A percentile compares a stretch with the other conserved stretches of the same genome.
phyloP scores from a whole-genome alignment of 495 filamentous ascomycete species.

The Friedmanniomyces endolithicus region DNA sequence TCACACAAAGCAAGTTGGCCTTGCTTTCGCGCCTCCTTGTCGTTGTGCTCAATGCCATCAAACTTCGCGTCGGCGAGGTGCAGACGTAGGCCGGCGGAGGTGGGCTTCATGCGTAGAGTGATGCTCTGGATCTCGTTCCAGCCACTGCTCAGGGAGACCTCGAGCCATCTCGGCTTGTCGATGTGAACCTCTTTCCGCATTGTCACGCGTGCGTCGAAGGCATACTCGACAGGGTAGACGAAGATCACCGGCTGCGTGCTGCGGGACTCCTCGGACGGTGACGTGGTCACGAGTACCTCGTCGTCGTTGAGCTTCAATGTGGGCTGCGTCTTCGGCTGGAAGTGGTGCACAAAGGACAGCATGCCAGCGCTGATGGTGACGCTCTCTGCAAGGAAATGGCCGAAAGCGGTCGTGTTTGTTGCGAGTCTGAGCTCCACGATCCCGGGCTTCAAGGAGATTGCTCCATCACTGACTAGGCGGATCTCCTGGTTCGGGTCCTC shows the following conservation, averaged over 20 bases:
- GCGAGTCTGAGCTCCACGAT: conserved; percentile 23
- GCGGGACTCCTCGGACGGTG: background rate
- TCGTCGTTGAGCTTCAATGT: conserved; percentile 36
- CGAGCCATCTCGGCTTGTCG: conserved; percentile 60
- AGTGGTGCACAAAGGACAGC: conserved; percentile 53
- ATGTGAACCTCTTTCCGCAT: conserved; percentile 54
- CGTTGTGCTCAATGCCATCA: conserved; percentile 38
- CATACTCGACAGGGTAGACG: conserved; percentile 39
- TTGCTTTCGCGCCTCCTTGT: background rate
- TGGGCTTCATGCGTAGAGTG: conserved; percentile 62
- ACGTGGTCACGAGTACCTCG: conserved; percentile 9
- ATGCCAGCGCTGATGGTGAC: conserved; percentile 57
- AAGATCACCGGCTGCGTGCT: conserved; percentile 26
- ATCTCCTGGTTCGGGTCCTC: conserved; percentile 44
- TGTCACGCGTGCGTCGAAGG: conserved; percentile 39
- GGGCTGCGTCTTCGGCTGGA: conserved; percentile 25
- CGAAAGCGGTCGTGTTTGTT: conserved; percentile 47
- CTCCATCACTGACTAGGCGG: conserved; percentile 43
- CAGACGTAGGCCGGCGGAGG: conserved; percentile 76
- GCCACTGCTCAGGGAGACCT: conserved; percentile 61
- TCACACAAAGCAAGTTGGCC: conserved; percentile 54
- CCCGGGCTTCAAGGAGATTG: conserved; percentile 41
- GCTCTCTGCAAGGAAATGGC: conserved; percentile 62
- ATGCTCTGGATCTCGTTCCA: conserved; percentile 60
- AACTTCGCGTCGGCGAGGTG: conserved; percentile 56